These are phyloP conservation scores for Exophiala sp. DNA, from an alignment of 2,329 filamentous ascomycete genomes.

Conservation along the genomic window DNA sequence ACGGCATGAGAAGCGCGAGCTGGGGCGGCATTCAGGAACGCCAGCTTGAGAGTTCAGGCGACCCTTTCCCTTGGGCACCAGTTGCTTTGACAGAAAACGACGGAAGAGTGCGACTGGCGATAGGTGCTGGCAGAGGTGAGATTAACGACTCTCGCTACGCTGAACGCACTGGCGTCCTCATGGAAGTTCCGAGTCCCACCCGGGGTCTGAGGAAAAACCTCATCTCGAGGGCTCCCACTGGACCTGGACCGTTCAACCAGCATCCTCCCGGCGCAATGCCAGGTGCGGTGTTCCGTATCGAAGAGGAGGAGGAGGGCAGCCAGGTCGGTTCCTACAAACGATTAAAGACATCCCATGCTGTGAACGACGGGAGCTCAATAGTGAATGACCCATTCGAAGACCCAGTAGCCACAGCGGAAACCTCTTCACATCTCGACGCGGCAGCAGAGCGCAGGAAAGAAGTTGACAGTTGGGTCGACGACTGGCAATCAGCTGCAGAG, in stretches of 20 bases:
- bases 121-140: slow-evolving; percentile 5
- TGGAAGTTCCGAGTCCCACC: slow-evolving; percentile 38
- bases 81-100: slow-evolving; percentile 19
- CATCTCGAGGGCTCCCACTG: slow-evolving; percentile 36
- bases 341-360: slow-evolving; percentile 3
- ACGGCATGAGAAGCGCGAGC: slow-evolving; percentile 22
- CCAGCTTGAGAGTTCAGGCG: slow-evolving; percentile 22
- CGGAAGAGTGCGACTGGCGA: slow-evolving; percentile 12
- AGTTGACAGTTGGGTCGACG: slow-evolving; percentile 30
- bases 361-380: slow-evolving; percentile 10
- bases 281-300: slow-evolving; percentile 26
- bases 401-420: slow-evolving; percentile 10
- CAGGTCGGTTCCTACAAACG: slow-evolving; percentile 22
- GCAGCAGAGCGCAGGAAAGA: slow-evolving; percentile 26
- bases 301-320: slow-evolving; percentile 28
- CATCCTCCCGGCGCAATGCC: slow-evolving; percentile 12
- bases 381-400: slow-evolving; percentile 27
- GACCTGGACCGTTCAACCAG: slow-evolving; percentile 14
- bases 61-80: slow-evolving; percentile 32
- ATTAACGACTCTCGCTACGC: slow-evolving; percentile 33
- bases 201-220: slow-evolving; percentile 38
- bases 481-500: slow-evolving; percentile 29
- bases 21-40: slow-evolving; percentile 26
- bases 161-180: slow-evolving; percentile 40
- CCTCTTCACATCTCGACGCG: slow-evolving; percentile 8